These are phyloP conservation scores for Melocanna baccifera DNA, from an alignment of 176 grass and related monocot species.

Conservation along the genomic window DNA sequence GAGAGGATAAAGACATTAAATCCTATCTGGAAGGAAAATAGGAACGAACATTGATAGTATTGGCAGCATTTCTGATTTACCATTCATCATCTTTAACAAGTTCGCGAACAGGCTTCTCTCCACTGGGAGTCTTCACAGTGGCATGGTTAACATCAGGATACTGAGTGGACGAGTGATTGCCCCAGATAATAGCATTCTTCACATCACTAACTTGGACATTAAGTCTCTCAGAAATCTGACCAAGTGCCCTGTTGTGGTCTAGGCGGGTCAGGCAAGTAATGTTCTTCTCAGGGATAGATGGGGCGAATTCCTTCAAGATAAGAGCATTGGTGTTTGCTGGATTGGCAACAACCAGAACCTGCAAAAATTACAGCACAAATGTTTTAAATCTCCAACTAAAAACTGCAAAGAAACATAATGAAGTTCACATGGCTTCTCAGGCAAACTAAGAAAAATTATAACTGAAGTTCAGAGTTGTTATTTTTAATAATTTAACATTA, in stretches of 20 bases:
- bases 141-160: slow-evolving; percentile 94
- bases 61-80: slow-evolving; percentile 42
- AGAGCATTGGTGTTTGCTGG: slow-evolving; percentile 97
- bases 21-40: slow-evolving; percentile 6
- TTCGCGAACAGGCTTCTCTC: slow-evolving; percentile 69
- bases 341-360: slow-evolving; percentile 98
- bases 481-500: background rate
- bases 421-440: background rate
- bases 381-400: background rate
- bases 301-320: slow-evolving; percentile 96
- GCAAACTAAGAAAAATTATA: slow-evolving; percentile 9
- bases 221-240: slow-evolving; percentile 80
- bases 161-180: slow-evolving; percentile 89
- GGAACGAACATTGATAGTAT: background rate
- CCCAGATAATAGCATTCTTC: slow-evolving; percentile 96
- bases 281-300: slow-evolving; percentile 91
- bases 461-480: background rate
- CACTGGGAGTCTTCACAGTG: slow-evolving; percentile 61
- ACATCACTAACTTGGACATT: slow-evolving; percentile 82
- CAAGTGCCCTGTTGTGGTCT: slow-evolving; percentile 93
- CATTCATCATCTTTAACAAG: slow-evolving; percentile 81
- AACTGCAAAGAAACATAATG: background rate
- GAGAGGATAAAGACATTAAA: background rate
- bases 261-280: slow-evolving; percentile 93
- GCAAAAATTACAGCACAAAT: slow-evolving; percentile 7